Evolutionary conservation across 2,329 filamentous ascomycete genomes (phyloP), one percentile per base, ranked within the genome.

Genomic region (Pseudocercospora fuligena): DNA sequence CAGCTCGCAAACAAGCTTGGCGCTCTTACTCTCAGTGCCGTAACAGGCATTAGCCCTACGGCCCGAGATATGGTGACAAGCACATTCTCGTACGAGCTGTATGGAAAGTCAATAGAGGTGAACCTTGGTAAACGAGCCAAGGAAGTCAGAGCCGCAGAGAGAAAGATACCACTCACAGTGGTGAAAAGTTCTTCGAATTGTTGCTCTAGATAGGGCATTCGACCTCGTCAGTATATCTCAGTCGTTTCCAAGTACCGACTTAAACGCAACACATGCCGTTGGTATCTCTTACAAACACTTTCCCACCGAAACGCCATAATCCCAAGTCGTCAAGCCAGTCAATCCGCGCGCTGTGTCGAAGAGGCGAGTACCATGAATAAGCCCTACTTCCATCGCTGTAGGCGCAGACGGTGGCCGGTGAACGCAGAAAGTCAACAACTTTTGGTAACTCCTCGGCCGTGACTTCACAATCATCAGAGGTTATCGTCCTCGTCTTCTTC

Each of bases 401-500:
- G 25, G 9, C 23, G 49, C 11, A 11, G 49, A 9, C 16, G 16
- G 25, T 27, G n/a, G 16, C 14, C 12, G 16, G 11, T 16, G 25
- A 51, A 25, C 47, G 47, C 25, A 23, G 4, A 23, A 56, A n/a
- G 9, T 31, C 51, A 56, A 5, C 16, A 27, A 31, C 21, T 56
- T 56, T 31, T 56, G 23, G 11, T 9, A 5, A n/a, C 27, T 31
- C 19, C 51, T 19, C 51, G 23, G 51, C 25, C 12, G 27, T 51
- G n/a, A 21, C 47, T 51, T n/a, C 16, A 56, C 11, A n/a, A 11
- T 27, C 23, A 51, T 65, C 60, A 69, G 9, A 69, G 46, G 25
- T 66, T 61, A 60, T 66, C 69, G 7, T 69, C 72, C 9, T 82
- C 80, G 72, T 87, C 84, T 70, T 85, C 86, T 64, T 85, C 83